Percentiles rank a stretch among this genome's conserved stretches.
Evolutionary conservation across 768 basidiomycete species (phyloP).

Genomic region (Kwoniella heveanensis): DNA sequence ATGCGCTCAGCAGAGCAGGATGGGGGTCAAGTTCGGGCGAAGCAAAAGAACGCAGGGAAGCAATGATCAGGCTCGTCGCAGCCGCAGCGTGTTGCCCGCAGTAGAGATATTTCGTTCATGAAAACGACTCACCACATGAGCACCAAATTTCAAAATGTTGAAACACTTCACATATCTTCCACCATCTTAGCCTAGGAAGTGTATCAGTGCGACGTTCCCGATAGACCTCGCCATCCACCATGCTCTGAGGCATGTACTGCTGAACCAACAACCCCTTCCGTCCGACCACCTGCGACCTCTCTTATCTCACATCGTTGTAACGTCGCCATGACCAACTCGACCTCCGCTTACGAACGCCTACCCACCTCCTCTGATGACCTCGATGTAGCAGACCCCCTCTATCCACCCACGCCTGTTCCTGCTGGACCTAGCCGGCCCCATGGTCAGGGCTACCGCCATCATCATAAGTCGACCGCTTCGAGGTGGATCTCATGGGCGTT

Average conservation of each 20-base stretch:
- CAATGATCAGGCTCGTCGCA: too few relatives aligned
- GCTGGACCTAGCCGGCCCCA: not conserved
- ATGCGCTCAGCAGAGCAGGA: too few relatives aligned
- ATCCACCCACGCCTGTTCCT: slow-evolving; percentile 15
- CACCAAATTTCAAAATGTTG: too few relatives aligned
- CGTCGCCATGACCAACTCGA: slow-evolving; percentile 2
- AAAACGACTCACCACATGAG: too few relatives aligned
- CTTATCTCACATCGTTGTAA: not conserved
- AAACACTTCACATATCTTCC: too few relatives aligned
- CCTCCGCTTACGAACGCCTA: slow-evolving; percentile 14
- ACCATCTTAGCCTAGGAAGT: too few relatives aligned
- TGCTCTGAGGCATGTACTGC: not conserved
- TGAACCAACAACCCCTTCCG: not conserved
- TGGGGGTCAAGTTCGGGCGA: too few relatives aligned
- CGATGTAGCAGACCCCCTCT: slow-evolving; percentile 4
- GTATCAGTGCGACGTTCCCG: too few relatives aligned
- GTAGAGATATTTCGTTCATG: too few relatives aligned
- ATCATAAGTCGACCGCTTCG: not conserved
- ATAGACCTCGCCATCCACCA: too few relatives aligned
- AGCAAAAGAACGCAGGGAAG: too few relatives aligned
- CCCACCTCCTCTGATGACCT: slow-evolving; percentile 6
- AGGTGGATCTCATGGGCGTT: not conserved
- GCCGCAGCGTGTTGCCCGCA: too few relatives aligned
- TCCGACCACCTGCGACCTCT: not conserved
- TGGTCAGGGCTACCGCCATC: not conserved